Percentiles rank a stretch among this genome's conserved stretches.
phyloP scores from a whole-genome alignment of 257 asterid species.

The Nicotiana obtusifolia region DNA sequence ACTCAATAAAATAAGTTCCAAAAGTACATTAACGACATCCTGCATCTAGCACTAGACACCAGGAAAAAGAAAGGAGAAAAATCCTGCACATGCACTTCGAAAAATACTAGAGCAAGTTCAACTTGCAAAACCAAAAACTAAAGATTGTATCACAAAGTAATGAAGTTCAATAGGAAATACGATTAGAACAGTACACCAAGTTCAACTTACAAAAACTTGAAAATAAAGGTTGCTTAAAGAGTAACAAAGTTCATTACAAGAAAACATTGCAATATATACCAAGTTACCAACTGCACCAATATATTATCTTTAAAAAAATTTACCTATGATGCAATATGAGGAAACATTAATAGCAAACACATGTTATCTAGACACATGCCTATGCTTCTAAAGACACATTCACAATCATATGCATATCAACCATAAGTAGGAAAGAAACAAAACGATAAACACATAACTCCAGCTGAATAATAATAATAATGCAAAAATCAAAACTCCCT shows the following conservation, averaged over 20 bases:
- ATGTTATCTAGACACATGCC: neutral
- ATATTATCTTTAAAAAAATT: neutral
- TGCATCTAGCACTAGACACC: slow-evolving; percentile 7
- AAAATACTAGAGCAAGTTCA: neutral
- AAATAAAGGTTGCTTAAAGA: neutral
- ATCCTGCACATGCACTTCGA: neutral
- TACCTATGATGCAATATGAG: neutral
- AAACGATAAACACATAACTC: neutral
- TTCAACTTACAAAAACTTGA: neutral
- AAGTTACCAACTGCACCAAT: neutral
- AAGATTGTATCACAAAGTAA: neutral
- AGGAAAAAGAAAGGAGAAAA: neutral
- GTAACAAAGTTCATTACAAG: neutral
- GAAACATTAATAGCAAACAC: neutral
- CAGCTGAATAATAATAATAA: neutral
- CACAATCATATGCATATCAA: neutral
- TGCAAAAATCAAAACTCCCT: neutral
- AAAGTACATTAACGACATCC: neutral
- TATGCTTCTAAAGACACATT: neutral
- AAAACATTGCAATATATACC: neutral
- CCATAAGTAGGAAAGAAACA: neutral
- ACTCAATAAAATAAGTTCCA: neutral
- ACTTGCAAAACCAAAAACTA: neutral
- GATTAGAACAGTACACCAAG: neutral
- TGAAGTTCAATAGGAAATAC: neutral